A percentile compares a stretch with the other conserved stretches of the same genome.
Evolutionary conservation across 495 filamentous ascomycete genomes (phyloP).

Genomic region (Neurospora tetraspora): DNA sequence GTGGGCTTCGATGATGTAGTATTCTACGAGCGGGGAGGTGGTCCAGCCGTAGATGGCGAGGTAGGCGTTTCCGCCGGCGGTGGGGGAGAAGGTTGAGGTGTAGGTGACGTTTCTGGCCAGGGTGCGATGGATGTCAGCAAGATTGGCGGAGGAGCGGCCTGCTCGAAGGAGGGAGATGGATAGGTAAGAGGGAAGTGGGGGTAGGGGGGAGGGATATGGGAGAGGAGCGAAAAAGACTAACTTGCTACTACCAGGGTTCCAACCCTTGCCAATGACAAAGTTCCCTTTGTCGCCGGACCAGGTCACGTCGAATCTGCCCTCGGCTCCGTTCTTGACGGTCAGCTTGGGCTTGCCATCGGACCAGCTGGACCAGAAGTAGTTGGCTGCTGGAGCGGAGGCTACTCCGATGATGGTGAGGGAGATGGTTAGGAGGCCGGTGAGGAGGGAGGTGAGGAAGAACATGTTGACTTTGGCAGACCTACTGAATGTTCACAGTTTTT

Average conservation of each 20-base stretch:
- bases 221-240: background rate
- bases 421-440: background rate
- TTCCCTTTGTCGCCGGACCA: constrained; percentile 49
- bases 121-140: background rate
- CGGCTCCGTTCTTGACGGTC: constrained; percentile 48
- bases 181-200: background rate
- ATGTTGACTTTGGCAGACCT: background rate
- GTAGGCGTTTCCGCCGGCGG: constrained; percentile 17
- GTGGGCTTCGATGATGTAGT: constrained; percentile 54
- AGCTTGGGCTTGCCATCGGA: constrained; percentile 47
- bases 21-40: constrained; percentile 49
- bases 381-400: background rate
- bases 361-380: constrained; percentile 58
- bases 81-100: constrained; percentile 13
- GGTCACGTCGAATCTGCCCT: constrained; percentile 45
- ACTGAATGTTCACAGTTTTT: background rate
- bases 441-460: background rate
- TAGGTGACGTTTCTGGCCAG: constrained; percentile 9
- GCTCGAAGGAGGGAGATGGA: too few relatives aligned
- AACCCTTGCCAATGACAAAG: constrained; percentile 58
- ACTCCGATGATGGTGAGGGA: background rate
- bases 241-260: constrained; percentile 40
- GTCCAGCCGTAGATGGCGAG: constrained; percentile 52
- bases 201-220: background rate
- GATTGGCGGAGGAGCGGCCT: too few relatives aligned